Evolutionary conservation across 2,329 filamentous ascomycete species (phyloP).

Genomic region (Aspergillus cejpii): DNA sequence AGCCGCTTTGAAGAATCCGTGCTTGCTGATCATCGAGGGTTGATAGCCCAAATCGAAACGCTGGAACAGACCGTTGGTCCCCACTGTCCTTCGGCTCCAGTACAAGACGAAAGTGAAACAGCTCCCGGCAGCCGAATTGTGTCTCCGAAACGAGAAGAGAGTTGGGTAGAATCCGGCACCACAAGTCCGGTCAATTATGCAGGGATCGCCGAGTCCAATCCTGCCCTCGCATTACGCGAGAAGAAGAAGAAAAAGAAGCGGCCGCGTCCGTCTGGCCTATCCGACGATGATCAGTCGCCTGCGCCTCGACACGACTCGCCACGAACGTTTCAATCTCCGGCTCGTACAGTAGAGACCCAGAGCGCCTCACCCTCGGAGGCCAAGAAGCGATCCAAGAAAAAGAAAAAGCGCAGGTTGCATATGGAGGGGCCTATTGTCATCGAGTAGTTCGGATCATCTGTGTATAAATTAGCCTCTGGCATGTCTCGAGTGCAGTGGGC

Average conservation of each 20-base stretch:
- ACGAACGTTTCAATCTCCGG: not conserved
- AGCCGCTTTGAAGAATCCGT: conserved; percentile 1
- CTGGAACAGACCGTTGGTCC: conserved; percentile 2
- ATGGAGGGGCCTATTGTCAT: conserved; percentile 2
- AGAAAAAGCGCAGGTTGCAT: conserved; percentile 11
- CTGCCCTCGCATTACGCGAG: conserved; percentile 5
- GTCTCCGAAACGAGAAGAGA: not conserved
- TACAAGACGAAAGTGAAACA: not conserved
- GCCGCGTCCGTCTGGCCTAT: conserved; percentile 1
- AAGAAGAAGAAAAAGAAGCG: conserved; percentile 13
- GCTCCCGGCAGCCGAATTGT: not conserved
- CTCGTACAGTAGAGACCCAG: not conserved
- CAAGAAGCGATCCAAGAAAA: conserved; percentile 16
- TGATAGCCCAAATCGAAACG: conserved; percentile 5
- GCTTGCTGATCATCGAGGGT: not conserved
- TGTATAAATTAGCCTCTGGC: not conserved
- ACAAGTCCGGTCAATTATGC: not conserved
- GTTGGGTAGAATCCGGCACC: not conserved
- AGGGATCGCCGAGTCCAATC: conserved; percentile 4
- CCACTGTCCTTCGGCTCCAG: not conserved
- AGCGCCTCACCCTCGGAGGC: not conserved
- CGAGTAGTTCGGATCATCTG: conserved; percentile 2
- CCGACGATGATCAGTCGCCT: conserved; percentile 5
- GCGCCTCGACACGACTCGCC: conserved; percentile 4
- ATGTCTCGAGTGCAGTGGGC: not conserved